Base-by-base conservation (phyloP, 495 filamentous ascomycete species). In the Saxophila tyrrhenica region DNA sequence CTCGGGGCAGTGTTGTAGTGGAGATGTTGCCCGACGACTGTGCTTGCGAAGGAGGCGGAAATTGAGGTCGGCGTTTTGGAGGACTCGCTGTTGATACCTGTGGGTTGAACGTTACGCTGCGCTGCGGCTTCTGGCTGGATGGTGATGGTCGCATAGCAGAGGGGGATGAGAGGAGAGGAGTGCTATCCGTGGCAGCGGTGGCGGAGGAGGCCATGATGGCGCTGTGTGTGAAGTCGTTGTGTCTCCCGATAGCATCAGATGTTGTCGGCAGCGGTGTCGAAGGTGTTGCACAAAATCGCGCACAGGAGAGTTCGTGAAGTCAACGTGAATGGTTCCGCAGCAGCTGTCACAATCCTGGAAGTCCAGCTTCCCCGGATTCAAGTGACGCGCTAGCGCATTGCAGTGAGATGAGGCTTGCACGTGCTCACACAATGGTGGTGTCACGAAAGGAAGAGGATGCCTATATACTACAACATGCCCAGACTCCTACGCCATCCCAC, bases 101-200 rank as follows among this genome's bases (percentile, higher is more conserved):
- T 32, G 84, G 82, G 64, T 81, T 85, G 70, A 87, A 87, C 1
- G 83, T 84, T 39, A 87, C 84, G 51, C 74, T 84, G 57, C 83
- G 77, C 39, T 55, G 50, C 16, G 69, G 60, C 54, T 59, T 59
- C 5, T 59, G 49, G 19, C 63, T 50, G 15, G 52, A 52, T 19
- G 61, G 46, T 21, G 54, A 15, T 2, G 48, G 8, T 17, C 48
- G 48, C 11, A 5, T 1, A 3, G 41, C n/a, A 1, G 58, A 52
- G 35, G 20, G 29, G 2, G 57, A 35, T 16, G 49, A 50, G 1
- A 61, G 55, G 24, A 61, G 55, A 23, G 58, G 55, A 9, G 58
- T 43, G 11, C 39, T 29, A 2, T 61, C 58, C 25, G 51, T 24
- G 3, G 23, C 13, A 17, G 17, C 23, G 21, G 25, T 21, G 47